Conservation (phyloP, 2,329 filamentous ascomycete genomes). For the Aspergillus hiratsukae region DNA sequence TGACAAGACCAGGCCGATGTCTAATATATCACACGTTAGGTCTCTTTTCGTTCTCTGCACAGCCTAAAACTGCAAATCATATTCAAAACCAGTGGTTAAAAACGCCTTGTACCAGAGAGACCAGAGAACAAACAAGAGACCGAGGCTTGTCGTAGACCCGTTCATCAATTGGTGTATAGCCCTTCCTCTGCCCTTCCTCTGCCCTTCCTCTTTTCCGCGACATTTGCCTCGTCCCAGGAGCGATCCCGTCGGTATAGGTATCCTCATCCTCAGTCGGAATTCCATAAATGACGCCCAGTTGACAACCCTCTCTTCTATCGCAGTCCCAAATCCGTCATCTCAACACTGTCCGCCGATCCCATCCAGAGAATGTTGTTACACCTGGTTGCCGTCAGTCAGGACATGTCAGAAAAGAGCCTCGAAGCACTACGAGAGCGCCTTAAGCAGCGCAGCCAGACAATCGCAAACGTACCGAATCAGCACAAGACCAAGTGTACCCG, state of each 20-base stretch:
- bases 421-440: too few species aligned
- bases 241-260: conserved; percentile 13
- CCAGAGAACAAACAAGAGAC: conserved; percentile 11
- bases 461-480: conserved; percentile 67
- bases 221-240: conserved; percentile 5
- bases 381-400: conserved; percentile 41
- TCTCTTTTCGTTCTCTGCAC: background rate
- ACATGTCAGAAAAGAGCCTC: background rate
- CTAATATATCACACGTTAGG: background rate
- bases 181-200: too few species aligned
- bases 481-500: conserved; percentile 81
- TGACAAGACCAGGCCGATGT: background rate
- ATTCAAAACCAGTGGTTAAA: conserved; percentile 16
- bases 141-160: background rate
- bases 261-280: conserved; percentile 6
- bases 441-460: too few species aligned
- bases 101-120: conserved; percentile 16
- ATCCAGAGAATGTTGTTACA: conserved; percentile 99
- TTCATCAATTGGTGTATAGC: background rate
- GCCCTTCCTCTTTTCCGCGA: background rate
- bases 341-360: conserved; percentile 51
- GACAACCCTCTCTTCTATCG: conserved; percentile 20
- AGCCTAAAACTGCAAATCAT: background rate
- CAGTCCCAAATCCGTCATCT: conserved; percentile 43
- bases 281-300: conserved; percentile 11